Percentiles rank a stretch among this genome's conserved stretches.
Evolutionary conservation across 2,329 filamentous ascomycete species (phyloP).

Genomic region (Teratosphaeria nubilosa): DNA sequence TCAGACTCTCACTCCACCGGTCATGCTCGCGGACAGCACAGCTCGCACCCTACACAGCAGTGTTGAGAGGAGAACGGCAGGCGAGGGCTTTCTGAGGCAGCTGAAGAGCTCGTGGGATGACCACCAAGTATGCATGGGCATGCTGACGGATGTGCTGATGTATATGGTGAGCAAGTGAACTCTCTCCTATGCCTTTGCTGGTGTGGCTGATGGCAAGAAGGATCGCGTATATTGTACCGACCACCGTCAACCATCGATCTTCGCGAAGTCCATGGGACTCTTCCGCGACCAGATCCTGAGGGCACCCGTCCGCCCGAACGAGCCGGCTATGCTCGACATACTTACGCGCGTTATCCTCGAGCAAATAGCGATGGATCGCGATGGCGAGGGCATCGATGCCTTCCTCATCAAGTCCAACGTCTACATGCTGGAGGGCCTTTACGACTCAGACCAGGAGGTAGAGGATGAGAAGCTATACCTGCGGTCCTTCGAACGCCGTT

Average conservation of each 20-base stretch:
- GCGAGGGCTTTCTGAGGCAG: constrained; percentile 70
- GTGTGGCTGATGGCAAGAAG: constrained; percentile 29
- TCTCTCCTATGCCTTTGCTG: background rate
- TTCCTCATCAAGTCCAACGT: constrained; percentile 71
- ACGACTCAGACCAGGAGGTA: constrained; percentile 68
- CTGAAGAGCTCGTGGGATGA: constrained; percentile 75
- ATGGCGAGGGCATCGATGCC: constrained; percentile 80
- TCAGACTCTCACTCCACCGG: constrained; percentile 57
- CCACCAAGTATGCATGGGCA: constrained; percentile 87
- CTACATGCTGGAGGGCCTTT: constrained; percentile 81
- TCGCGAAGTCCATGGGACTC: constrained; percentile 71
- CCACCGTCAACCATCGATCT: constrained; percentile 65
- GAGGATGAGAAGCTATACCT: constrained; percentile 76
- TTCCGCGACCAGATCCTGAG: constrained; percentile 80
- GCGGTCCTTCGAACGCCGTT: constrained; percentile 69
- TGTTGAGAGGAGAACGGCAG: constrained; percentile 68
- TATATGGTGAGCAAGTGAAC: constrained; percentile 53
- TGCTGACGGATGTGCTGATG: constrained; percentile 95
- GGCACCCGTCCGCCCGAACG: constrained; percentile 40
- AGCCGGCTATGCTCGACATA: constrained; percentile 55
- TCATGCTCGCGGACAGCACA: constrained; percentile 40
- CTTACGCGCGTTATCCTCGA: constrained; percentile 77
- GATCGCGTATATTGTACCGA: constrained; percentile 76
- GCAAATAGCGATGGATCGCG: constrained; percentile 83
- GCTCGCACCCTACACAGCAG: constrained; percentile 43